Conservation (phyloP, 176 grass and related monocot genomes). For the Bonia amplexicaulis region DNA sequence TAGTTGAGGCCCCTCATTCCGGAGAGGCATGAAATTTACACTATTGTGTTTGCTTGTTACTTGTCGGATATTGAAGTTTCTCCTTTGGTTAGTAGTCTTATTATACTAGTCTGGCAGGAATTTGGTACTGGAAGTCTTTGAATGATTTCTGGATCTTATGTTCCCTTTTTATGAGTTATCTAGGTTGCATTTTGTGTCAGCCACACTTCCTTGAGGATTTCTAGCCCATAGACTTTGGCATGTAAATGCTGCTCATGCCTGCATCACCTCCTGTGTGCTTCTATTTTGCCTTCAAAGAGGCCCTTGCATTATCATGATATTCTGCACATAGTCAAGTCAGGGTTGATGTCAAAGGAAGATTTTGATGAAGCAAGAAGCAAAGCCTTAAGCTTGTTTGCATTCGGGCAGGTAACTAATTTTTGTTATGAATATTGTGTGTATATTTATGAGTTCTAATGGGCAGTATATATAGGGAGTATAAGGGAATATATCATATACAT, state of each 20-base stretch:
- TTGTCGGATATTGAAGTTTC: neutral
- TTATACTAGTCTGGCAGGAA: neutral
- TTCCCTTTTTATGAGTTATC: neutral
- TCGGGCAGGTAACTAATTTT: constrained; percentile 55
- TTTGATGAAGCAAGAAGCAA: constrained; percentile 83
- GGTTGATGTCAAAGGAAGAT: constrained; percentile 80
- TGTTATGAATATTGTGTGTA: too few species aligned
- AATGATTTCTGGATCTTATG: neutral
- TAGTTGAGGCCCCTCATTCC: neutral
- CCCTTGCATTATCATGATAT: constrained; percentile 24
- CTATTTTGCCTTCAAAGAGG: neutral
- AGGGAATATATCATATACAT: too few species aligned
- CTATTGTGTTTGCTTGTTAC: neutral
- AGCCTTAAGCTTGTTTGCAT: constrained; percentile 85
- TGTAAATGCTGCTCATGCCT: neutral
- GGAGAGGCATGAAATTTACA: neutral
- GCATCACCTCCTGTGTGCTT: neutral
- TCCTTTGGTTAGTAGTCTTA: neutral
- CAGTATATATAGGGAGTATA: too few species aligned
- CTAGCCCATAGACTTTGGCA: neutral
- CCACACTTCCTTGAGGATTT: neutral
- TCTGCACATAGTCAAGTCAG: constrained; percentile 66
- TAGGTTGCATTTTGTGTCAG: neutral
- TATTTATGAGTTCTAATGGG: too few species aligned
- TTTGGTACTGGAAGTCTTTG: neutral